These are phyloP conservation scores for Corymbia calophylla DNA, from an alignment of 441 rosid species.

Conservation along the genomic window DNA sequence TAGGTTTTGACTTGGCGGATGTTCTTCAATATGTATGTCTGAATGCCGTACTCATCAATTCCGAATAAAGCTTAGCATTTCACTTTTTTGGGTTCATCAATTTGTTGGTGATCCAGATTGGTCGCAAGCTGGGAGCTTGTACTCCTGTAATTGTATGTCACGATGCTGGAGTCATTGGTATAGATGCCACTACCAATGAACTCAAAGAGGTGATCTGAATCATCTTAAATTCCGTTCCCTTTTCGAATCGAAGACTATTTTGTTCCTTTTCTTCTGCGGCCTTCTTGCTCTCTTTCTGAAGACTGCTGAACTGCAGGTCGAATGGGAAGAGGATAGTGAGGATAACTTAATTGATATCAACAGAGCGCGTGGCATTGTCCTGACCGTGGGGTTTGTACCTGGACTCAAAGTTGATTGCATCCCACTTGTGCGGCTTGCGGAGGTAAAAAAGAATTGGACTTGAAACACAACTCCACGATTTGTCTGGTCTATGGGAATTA, in stretches of 20 bases:
- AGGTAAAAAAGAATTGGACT: background rate
- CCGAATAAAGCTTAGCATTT: background rate
- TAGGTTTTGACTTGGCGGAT: conserved; percentile 8
- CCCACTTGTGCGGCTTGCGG: conserved; percentile 24
- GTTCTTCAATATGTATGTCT: conserved; percentile 30
- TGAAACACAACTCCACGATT: background rate
- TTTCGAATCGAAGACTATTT: background rate
- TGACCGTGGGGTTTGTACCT: conserved; percentile 78
- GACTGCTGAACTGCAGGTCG: conserved; percentile 30
- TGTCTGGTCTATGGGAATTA: background rate
- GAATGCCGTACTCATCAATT: background rate
- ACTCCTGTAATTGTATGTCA: conserved; percentile 53
- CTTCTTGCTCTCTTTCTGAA: background rate
- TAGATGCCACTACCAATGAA: conserved; percentile 39
- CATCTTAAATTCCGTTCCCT: background rate
- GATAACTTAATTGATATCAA: background rate
- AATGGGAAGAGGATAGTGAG: conserved; percentile 1
- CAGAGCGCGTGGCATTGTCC: conserved; percentile 26
- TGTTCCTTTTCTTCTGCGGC: background rate
- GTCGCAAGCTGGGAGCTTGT: conserved; percentile 35
- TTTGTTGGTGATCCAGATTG: conserved; percentile 29
- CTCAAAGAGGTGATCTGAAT: conserved; percentile 51
- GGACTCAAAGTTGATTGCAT: conserved; percentile 74
- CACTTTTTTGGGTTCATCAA: background rate
- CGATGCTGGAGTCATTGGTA: conserved; percentile 54